These are phyloP conservation scores for Kazachstania taianensis DNA, from an alignment of 805 yeast species.

Conservation along the genomic window DNA sequence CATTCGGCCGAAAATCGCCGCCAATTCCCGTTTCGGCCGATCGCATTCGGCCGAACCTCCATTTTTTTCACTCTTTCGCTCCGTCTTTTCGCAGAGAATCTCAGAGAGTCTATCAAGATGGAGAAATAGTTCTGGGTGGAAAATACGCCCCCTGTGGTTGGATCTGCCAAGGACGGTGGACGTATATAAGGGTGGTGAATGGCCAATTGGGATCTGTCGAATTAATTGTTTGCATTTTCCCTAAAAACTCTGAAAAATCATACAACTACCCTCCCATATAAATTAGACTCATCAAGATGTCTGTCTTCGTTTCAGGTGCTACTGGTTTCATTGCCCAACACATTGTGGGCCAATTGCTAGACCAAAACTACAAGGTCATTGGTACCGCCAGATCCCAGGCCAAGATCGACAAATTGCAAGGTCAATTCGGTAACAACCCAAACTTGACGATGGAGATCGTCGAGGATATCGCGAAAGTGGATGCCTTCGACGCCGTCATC, in stretches of 20 bases:
- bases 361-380: slow-evolving; percentile 33
- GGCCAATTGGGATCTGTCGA: neutral
- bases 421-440: slow-evolving; percentile 23
- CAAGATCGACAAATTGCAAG: slow-evolving; percentile 33
- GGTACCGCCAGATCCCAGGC: slow-evolving; percentile 41
- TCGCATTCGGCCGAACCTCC: too few relatives aligned
- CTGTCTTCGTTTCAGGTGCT: slow-evolving; percentile 43
- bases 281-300: slow-evolving; percentile 8
- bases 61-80: too few relatives aligned
- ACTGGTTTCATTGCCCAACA: slow-evolving; percentile 47
- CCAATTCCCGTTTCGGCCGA: too few relatives aligned
- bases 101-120: too few relatives aligned
- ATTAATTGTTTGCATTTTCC: neutral
- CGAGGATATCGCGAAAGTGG: slow-evolving; percentile 26
- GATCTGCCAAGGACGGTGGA: neutral
- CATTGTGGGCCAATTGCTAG: slow-evolving; percentile 33
- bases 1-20: too few relatives aligned
- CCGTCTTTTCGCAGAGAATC: too few relatives aligned
- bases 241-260: neutral
- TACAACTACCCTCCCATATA: neutral
- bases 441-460: slow-evolving; percentile 29
- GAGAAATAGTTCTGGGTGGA: too few relatives aligned
- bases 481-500: slow-evolving; percentile 40
- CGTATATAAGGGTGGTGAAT: neutral
- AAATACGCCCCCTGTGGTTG: neutral